Evolutionary conservation across 2,329 filamentous ascomycete species (phyloP), one percentile per base, ranked within the genome.

Genomic region (Tolypocladium album): DNA sequence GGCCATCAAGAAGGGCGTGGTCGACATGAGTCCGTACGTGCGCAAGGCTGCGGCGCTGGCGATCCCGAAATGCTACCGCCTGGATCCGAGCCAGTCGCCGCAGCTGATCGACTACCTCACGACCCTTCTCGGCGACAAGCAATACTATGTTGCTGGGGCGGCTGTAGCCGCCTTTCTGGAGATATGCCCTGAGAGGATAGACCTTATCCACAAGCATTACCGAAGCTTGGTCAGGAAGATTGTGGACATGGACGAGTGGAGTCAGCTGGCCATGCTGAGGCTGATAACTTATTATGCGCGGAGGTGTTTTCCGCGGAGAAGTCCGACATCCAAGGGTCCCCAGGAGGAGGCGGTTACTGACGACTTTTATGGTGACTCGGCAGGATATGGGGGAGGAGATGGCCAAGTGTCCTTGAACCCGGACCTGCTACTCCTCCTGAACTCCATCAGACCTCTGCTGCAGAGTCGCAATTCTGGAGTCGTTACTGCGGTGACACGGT

Each of bases 241-340:
- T 58, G 91, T 97, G 31, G 94, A 99, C 71, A 99, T 99, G 94
- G 94, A 99, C 69, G 94, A 99, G 75, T 99, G 94, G 94, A 89
- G 92, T 50, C 94, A 99, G 75, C 74, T 97, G 59, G 88, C 91
- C 2, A 89, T 89, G 3, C 71, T 99, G 66, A 83, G 86, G 45
- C 78, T 99, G 64, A 87, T 97, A 84, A 88, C 89, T 1, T 78
- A 86, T 27, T 99, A 99, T 72, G 86, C 90, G 2, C 85, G 94
- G 59, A 89, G 84, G 70, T 97, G 91, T 72, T 99, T 99, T 67
- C 92, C 94, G 0, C 80, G 82, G 59, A 82, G 82, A 70, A 88
- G 79, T 11, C 85, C 79, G 64, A 75, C 82, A 2, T 84, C 79
- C 50, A 60, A 85, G 78, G 65, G 76, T 59, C 60, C 71, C 69